These are phyloP conservation scores for Amaranthus tricolor DNA, from an alignment of 179 eudicot genomes.

Conservation along the genomic window DNA sequence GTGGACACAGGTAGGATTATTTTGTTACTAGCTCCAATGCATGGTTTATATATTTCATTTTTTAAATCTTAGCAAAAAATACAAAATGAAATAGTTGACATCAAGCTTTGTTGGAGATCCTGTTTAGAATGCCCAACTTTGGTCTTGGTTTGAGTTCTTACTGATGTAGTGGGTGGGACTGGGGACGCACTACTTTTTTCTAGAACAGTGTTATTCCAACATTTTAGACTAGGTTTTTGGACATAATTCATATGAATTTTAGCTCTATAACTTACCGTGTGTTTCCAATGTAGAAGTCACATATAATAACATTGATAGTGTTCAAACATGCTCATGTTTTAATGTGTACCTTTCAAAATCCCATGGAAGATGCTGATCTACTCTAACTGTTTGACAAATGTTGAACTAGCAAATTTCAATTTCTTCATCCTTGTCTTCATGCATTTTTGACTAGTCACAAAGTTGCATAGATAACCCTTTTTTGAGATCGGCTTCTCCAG, in stretches of 20 bases:
- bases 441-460: background rate
- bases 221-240: background rate
- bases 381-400: background rate
- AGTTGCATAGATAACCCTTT: background rate
- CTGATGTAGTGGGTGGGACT: background rate
- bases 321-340: background rate
- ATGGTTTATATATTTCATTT: background rate
- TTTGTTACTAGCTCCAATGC: background rate
- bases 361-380: background rate
- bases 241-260: background rate
- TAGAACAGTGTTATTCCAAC: background rate
- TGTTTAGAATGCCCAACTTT: background rate
- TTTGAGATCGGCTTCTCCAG: background rate
- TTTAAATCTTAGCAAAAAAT: background rate
- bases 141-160: background rate
- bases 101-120: background rate
- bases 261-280: background rate
- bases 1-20: constrained; percentile 81
- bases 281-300: background rate
- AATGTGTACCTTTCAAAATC: background rate
- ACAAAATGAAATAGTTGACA: background rate
- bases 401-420: background rate
- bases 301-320: background rate
- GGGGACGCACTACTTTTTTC: background rate
- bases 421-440: background rate